Conservation (phyloP, 2,329 filamentous ascomycete genomes). For the Ophiostoma pallidulum region DNA sequence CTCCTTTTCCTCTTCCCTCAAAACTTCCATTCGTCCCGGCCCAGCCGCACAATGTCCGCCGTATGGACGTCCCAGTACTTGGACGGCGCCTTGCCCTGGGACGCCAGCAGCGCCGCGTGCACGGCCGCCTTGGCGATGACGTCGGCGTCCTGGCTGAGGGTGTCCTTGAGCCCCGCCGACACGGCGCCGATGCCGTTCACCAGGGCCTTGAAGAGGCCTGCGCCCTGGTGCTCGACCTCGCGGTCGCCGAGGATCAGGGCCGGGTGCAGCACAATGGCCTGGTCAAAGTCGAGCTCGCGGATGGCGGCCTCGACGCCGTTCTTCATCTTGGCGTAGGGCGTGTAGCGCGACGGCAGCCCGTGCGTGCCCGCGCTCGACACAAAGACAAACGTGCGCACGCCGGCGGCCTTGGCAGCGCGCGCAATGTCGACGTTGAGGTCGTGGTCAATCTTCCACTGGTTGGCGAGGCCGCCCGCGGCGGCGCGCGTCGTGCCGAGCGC, state of each 20-base stretch:
- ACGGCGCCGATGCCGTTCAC: slow-evolving; percentile 48
- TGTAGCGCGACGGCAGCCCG: slow-evolving; percentile 29
- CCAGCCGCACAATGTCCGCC: slow-evolving; percentile 56
- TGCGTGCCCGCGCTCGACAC: slow-evolving; percentile 51
- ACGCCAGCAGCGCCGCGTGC: slow-evolving; percentile 47
- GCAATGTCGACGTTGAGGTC: slow-evolving; percentile 77
- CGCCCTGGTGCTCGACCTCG: slow-evolving; percentile 48
- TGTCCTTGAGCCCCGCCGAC: slow-evolving; percentile 48
- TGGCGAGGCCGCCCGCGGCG: slow-evolving; percentile 63
- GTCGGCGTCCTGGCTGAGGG: slow-evolving; percentile 62
- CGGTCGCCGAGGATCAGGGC: slow-evolving; percentile 67
- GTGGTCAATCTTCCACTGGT: slow-evolving; percentile 81
- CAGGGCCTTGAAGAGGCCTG: slow-evolving; percentile 46
- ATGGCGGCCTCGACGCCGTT: slow-evolving; percentile 75
- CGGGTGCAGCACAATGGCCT: slow-evolving; percentile 64
- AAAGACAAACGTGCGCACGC: slow-evolving; percentile 66
- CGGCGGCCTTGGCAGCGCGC: slow-evolving; percentile 61
- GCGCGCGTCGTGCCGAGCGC: slow-evolving; percentile 71
- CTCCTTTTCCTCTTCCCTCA: background rate
- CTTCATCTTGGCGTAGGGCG: slow-evolving; percentile 64
- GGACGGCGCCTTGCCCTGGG: slow-evolving; percentile 47
- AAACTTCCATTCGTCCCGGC: slow-evolving; percentile 46
- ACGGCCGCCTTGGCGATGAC: slow-evolving; percentile 62
- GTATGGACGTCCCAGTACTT: slow-evolving; percentile 53
- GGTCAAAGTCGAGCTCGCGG: slow-evolving; percentile 62